Percentiles rank a stretch among this genome's conserved stretches.
Evolutionary conservation across 257 asterid genomes (phyloP).

Genomic region (Cinchona pubescens): DNA sequence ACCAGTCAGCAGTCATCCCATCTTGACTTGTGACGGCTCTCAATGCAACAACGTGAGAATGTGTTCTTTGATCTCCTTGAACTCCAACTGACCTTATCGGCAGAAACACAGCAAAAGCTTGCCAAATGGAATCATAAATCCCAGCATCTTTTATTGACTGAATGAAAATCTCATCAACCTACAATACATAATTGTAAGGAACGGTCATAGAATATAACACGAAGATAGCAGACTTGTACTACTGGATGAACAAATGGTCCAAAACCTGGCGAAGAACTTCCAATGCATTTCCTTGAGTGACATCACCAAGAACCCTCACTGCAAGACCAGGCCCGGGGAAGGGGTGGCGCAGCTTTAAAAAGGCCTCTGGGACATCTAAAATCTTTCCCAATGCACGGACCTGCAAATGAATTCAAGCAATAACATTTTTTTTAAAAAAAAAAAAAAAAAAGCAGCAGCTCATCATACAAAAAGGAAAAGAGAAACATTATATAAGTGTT

Average conservation of each 20-base stretch:
- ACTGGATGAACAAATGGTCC: neutral
- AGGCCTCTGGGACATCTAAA: conserved; percentile 62
- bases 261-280: conserved; percentile 63
- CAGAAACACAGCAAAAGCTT: conserved; percentile 97
- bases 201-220: neutral
- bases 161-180: conserved; percentile 97
- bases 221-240: neutral
- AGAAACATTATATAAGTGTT: neutral
- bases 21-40: conserved; percentile 99
- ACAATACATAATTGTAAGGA: conserved; percentile 12
- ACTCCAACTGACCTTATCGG: conserved; percentile 90
- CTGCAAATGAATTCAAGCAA: conserved; percentile 31
- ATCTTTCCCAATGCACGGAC: conserved; percentile 85
- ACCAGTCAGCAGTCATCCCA: conserved; percentile 99
- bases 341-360: conserved; percentile 83
- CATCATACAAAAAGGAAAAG: neutral
- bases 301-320: conserved; percentile 86
- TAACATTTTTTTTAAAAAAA: no score
- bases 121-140: conserved; percentile 88
- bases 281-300: conserved; percentile 71
- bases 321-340: conserved; percentile 98
- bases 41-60: conserved; percentile 80
- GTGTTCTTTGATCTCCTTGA: conserved; percentile 98
- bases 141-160: conserved; percentile 90
- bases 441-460: conserved; percentile 11